Evolutionary conservation across 768 basidiomycete genomes (phyloP).

Genomic region (Hygrophorus russula): DNA sequence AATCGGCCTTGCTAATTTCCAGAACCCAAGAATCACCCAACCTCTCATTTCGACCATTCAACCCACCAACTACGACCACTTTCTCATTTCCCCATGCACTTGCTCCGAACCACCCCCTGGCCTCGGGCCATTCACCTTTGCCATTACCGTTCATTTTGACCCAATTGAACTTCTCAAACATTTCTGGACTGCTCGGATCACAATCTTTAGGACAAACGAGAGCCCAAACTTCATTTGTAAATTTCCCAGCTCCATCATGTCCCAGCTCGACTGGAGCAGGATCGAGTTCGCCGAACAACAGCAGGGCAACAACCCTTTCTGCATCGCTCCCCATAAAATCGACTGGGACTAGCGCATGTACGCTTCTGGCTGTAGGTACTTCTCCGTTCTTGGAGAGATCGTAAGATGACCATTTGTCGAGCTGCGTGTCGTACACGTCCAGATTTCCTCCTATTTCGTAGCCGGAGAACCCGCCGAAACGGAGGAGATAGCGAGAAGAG

Average conservation of each 20-base stretch:
- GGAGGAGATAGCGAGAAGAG: conserved; percentile 1
- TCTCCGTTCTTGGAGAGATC: conserved; percentile 3
- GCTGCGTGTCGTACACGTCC: conserved; percentile 2
- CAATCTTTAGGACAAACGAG: background rate
- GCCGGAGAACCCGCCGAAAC: conserved; percentile 1
- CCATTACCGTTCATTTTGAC: background rate
- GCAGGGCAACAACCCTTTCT: background rate
- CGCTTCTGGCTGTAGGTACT: background rate
- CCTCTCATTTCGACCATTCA: conserved; percentile 4
- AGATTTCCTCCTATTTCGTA: conserved; percentile 1
- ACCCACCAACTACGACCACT: conserved; percentile 1
- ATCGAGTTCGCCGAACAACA: conserved; percentile 2
- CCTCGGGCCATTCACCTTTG: conserved; percentile 1
- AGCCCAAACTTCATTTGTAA: conserved; percentile 2
- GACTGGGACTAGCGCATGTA: background rate
- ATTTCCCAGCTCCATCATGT: conserved; percentile 3
- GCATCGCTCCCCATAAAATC: background rate
- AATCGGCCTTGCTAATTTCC: too few species aligned
- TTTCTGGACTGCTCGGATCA: background rate
- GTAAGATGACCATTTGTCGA: background rate
- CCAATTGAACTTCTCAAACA: conserved; percentile 1
- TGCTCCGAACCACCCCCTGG: conserved; percentile 1
- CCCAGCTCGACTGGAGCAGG: background rate
- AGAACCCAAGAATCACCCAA: conserved; percentile 2
- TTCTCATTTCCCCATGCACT: background rate